phyloP scores from a whole-genome alignment of 2,329 filamentous ascomycete species.

The Colletotrichum sp. region DNA sequence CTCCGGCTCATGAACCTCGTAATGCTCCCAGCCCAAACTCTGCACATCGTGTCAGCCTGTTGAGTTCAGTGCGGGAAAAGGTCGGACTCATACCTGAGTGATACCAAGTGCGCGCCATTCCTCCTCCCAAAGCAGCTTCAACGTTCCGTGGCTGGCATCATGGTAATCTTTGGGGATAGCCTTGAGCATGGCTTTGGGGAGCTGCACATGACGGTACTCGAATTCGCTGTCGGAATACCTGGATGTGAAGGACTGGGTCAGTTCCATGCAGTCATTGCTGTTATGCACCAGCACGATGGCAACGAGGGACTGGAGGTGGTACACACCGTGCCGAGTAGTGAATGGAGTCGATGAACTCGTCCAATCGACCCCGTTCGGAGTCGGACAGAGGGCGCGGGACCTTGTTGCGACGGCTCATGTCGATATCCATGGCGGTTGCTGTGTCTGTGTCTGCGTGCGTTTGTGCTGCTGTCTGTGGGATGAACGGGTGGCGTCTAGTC shows the following conservation, averaged over 20 bases:
- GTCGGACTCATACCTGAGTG: constrained; percentile 76
- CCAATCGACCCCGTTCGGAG: constrained; percentile 79
- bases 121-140: constrained; percentile 97
- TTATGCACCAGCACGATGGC: neutral
- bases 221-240: constrained; percentile 94
- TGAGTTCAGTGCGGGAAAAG: neutral
- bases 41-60: constrained; percentile 39
- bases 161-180: constrained; percentile 95
- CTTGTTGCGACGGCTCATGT: constrained; percentile 85
- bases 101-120: constrained; percentile 98
- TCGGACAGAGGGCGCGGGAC: constrained; percentile 81
- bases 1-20: constrained; percentile 98
- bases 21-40: constrained; percentile 99
- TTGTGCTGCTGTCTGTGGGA: neutral
- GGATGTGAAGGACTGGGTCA: constrained; percentile 10
- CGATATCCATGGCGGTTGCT: constrained; percentile 59
- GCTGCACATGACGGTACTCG: constrained; percentile 97
- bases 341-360: constrained; percentile 91
- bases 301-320: neutral
- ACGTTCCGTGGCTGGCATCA: constrained; percentile 83
- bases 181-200: constrained; percentile 98
- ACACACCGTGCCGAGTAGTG: constrained; percentile 89
- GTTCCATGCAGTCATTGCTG: neutral
- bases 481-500: constrained; percentile 12
- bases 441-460: constrained; percentile 1